Evolutionary conservation across 2,329 filamentous ascomycete species (phyloP), one percentile per base, ranked within the genome.

Genomic region (Sclerotinia borealis): DNA sequence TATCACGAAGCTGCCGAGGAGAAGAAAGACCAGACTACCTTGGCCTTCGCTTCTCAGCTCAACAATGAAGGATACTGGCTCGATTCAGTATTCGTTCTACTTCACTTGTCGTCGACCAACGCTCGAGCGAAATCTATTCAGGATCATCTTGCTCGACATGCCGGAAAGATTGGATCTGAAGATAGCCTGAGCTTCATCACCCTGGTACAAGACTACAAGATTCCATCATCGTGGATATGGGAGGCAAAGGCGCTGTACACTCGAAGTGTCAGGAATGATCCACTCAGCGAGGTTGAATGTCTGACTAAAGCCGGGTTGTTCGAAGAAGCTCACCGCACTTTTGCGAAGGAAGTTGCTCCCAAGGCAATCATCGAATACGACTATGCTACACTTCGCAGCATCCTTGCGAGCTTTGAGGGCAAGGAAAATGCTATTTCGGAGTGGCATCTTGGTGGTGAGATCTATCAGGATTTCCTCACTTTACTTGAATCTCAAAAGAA

Each of bases 231-330:
- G 4, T 96, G 93, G 92, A 82, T 98, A 58, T 96, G 91, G 86
- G 85, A 91, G 65, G 91, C 95, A 22, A 91, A 93, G 73, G 93
- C 93, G 15, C 81, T 93, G 17, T 89, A 89, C 75, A 92, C 92
- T 76, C 89, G 90, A 66, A 87, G 87, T 64, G 85, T 87, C 52
- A 85, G 83, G 71, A 85, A 86, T 67, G 86, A 93, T 73, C 81
- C 89, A 13, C 82, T 81, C 51, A 80, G 81, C 6, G 91, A 96
- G 75, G 90, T 93, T 11, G 83, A 88, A 61, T 95, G 88, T 71
- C 85, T 99, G 15, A 83, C 98, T 64, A 85, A 86, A 55, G 93
- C 92, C 2, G 83, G 84, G 45, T 86, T 90, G 48, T 90, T 87
- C 76, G 81, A 85, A 36, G 91, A 95, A 73, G 95, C 95, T 0